Conservation (phyloP, 768 basidiomycete species). For the Tylopilus vinaceipallidus region DNA sequence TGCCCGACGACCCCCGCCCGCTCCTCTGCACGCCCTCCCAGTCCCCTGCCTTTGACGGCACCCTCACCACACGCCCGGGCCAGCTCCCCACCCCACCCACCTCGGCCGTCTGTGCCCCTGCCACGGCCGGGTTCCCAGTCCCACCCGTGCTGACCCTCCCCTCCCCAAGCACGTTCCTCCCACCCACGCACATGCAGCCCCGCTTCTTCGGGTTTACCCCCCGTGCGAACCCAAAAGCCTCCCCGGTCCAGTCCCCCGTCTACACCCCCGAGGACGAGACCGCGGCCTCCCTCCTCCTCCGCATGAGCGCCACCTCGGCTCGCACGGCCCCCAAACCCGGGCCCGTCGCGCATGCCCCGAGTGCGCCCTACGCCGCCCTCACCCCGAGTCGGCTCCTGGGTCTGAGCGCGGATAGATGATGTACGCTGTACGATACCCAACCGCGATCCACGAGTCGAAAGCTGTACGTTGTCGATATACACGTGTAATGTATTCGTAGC, state of each 20-base stretch:
- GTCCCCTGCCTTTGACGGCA: constrained; percentile 33
- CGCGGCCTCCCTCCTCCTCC: constrained; percentile 64
- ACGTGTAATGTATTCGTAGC: constrained; percentile 4
- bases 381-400: constrained; percentile 29
- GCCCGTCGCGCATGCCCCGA: too few relatives aligned
- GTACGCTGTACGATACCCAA: constrained; percentile 1
- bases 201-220: constrained; percentile 23
- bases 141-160: constrained; percentile 44
- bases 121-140: constrained; percentile 28
- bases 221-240: constrained; percentile 14
- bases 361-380: constrained; percentile 16
- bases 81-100: constrained; percentile 58
- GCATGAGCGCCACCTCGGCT: constrained; percentile 45
- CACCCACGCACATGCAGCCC: constrained; percentile 16
- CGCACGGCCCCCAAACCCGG: neutral
- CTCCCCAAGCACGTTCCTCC: constrained; percentile 27
- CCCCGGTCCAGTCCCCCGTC: constrained; percentile 27
- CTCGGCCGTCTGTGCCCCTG: constrained; percentile 50
- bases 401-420: constrained; percentile 14
- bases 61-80: constrained; percentile 11
- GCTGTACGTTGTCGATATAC: too few relatives aligned
- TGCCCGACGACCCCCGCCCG: constrained; percentile 36
- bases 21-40: constrained; percentile 37
- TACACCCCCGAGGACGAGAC: constrained; percentile 61
- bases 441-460: too few relatives aligned